Base-by-base conservation (phyloP, 495 filamentous ascomycete species). In the Aspergillus taichungensis region DNA sequence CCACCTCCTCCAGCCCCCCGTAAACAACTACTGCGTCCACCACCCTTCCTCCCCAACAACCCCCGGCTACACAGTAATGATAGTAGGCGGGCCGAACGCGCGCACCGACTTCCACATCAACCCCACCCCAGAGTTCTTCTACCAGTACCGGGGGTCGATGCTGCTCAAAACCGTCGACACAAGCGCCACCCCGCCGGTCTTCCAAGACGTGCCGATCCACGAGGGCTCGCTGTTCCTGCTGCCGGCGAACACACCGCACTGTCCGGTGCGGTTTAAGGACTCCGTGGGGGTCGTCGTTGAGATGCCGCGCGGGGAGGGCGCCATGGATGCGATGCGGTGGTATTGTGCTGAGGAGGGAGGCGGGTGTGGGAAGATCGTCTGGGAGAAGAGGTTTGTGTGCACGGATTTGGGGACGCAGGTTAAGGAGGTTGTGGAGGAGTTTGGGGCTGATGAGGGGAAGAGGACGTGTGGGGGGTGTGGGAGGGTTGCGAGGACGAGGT, bases 41-140 rank as follows among this genome's bases (percentile, higher is more conserved):
- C 82, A 95, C 56, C 69, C 69, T 13, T 63, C 69, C 24, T 63
- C 58, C 2, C 59, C 67, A 6, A 54, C 56, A 3, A 71, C 68
- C 32, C 50, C 68, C 40, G 69, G 69, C 31, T 70, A 72, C 52
- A 73, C 69, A 3, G 68, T 73, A 6, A 73, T 73, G 88, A 89
- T 98, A 51, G 90, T 98, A 45, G 92, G 92, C 55, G 94, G 92
- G 10, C 92, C 92, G 44, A 98, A 98, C 64, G 87, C 87, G 11
- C 82, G 92, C 50, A 95, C 89, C 40, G 94, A 97, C 74, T 98
- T 95, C 72, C 92, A 97, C 74, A 94, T 98, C 73, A 98, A 98
- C 71, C 71, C 81, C 41, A 98, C 92, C 0, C 81, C 92, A 6
- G 92, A 98, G 58, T 97, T 88, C 79, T 98, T 97, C 77, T 98